These are phyloP conservation scores for Neoconidiobolus thromboides DNA, from an alignment of 371 early-diverging fungal genomes.

Conservation along the genomic window DNA sequence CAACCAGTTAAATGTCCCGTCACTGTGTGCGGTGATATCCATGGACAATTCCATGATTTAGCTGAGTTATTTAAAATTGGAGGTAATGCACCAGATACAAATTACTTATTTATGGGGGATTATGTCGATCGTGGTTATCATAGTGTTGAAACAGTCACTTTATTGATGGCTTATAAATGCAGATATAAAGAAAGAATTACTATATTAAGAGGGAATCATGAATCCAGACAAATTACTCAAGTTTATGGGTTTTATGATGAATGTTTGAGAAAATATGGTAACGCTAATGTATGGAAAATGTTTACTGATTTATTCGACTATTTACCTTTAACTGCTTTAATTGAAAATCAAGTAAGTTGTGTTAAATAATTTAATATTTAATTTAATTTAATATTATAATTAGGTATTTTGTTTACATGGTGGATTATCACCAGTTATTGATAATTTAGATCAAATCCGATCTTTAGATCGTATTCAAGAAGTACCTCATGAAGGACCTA, in stretches of 20 bases:
- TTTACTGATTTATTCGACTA: constrained; percentile 99
- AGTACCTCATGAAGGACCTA: constrained; percentile 97
- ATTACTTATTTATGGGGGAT: constrained; percentile 99
- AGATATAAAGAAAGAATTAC: constrained; percentile 89
- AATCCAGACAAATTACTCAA: constrained; percentile 97
- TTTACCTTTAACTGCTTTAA: constrained; percentile 91
- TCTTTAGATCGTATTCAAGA: constrained; percentile 94
- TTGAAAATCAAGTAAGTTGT: constrained; percentile 52
- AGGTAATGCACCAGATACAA: constrained; percentile 91
- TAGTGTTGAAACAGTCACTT: constrained; percentile 91
- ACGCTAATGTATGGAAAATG: constrained; percentile 95
- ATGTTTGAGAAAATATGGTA: constrained; percentile 96
- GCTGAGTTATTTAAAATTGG: constrained; percentile 96
- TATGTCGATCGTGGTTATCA: constrained; percentile 99
- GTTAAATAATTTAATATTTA: not conserved
- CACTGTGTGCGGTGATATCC: constrained; percentile 96
- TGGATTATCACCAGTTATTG: constrained; percentile 94
- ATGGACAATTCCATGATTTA: constrained; percentile 98
- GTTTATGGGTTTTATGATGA: constrained; percentile 99
- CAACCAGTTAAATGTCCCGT: constrained; percentile 90
- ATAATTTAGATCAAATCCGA: constrained; percentile 94
- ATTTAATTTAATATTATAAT: not conserved
- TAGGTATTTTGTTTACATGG: constrained; percentile 93
- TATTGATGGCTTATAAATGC: constrained; percentile 85
- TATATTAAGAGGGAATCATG: constrained; percentile 98